These are phyloP conservation scores for Bipolaris gigantea DNA, from an alignment of 2,329 filamentous ascomycete genomes.

Conservation along the genomic window DNA sequence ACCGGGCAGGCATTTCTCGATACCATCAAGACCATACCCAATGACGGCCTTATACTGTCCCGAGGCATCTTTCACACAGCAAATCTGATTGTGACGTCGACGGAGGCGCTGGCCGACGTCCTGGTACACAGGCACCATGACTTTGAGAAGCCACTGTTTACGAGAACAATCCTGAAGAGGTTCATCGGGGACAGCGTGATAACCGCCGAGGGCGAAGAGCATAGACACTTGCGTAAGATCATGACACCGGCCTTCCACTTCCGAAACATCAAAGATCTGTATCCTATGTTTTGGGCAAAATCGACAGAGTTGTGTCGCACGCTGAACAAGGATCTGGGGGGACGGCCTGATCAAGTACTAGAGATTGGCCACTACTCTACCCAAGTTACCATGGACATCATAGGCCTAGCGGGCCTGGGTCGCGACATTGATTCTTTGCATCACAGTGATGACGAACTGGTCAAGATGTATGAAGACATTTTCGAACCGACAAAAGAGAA, in stretches of 20 bases:
- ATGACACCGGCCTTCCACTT: slow-evolving; percentile 84
- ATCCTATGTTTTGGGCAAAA: slow-evolving; percentile 83
- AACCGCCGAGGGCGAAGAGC: slow-evolving; percentile 54
- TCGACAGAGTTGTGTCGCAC: slow-evolving; percentile 66
- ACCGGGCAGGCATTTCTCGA: slow-evolving; percentile 37
- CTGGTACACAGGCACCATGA: slow-evolving; percentile 58
- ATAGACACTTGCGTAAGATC: slow-evolving; percentile 65
- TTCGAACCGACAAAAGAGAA: slow-evolving; percentile 54
- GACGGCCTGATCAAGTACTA: slow-evolving; percentile 44
- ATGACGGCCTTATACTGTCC: slow-evolving; percentile 47
- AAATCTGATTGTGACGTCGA: slow-evolving; percentile 44
- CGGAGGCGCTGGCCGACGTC: slow-evolving; percentile 53
- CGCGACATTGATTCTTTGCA: slow-evolving; percentile 48
- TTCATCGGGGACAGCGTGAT: slow-evolving; percentile 57
- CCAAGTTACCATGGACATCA: slow-evolving; percentile 52
- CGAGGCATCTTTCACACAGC: slow-evolving; percentile 45
- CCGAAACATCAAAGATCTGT: slow-evolving; percentile 80
- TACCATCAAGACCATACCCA: slow-evolving; percentile 45
- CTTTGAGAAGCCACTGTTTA: slow-evolving; percentile 54
- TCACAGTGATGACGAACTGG: slow-evolving; percentile 48
- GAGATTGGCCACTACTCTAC: slow-evolving; percentile 50
- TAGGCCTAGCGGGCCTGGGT: slow-evolving; percentile 51
- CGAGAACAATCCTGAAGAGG: slow-evolving; percentile 50
- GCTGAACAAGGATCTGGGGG: slow-evolving; percentile 58
- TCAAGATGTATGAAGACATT: slow-evolving; percentile 49